Percentiles rank a stretch among this genome's conserved stretches.
These are phyloP conservation scores for Globisporangium spiculum DNA, from an alignment of 352 stramenopile genomes.

Conservation along the genomic window DNA sequence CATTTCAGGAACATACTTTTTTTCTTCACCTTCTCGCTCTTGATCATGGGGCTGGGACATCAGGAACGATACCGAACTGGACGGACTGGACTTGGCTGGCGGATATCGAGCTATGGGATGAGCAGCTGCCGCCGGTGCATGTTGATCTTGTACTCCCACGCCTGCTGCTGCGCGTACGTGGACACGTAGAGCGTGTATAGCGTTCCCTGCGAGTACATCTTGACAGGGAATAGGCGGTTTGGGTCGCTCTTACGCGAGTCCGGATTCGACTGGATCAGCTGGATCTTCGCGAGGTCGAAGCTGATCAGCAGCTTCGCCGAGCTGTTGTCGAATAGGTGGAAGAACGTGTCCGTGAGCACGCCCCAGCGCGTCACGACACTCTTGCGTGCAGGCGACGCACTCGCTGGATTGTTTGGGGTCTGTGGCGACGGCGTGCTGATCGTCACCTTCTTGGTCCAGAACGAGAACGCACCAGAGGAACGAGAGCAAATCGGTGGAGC, in stretches of 20 bases:
- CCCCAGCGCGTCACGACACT: conserved; percentile 70
- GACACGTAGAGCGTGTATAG: conserved; percentile 79
- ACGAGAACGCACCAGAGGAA: conserved; percentile 49
- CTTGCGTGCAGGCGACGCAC: conserved; percentile 44
- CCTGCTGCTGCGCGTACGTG: conserved; percentile 72
- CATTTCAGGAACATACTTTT: conserved; percentile 6
- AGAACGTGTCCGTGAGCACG: conserved; percentile 75
- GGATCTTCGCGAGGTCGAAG: conserved; percentile 76
- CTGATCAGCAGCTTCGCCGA: conserved; percentile 66
- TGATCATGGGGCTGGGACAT: neutral
- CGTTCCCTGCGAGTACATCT: conserved; percentile 63
- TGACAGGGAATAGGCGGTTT: conserved; percentile 60
- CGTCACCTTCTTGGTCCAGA: conserved; percentile 57
- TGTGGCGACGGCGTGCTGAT: conserved; percentile 41
- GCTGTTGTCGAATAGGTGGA: conserved; percentile 78
- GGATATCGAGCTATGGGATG: conserved; percentile 41
- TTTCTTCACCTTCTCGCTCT: neutral
- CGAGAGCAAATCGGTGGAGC: conserved; percentile 37
- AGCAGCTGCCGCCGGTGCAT: conserved; percentile 66
- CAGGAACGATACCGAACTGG: neutral
- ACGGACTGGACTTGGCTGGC: neutral
- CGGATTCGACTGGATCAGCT: conserved; percentile 59
- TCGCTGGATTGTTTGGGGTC: conserved; percentile 40
- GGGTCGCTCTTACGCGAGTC: conserved; percentile 43
- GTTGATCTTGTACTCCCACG: conserved; percentile 82